Evolutionary conservation across 106 monocot species (phyloP), one percentile per base, ranked within the genome.

Genomic region (Ottelia alismoides): DNA sequence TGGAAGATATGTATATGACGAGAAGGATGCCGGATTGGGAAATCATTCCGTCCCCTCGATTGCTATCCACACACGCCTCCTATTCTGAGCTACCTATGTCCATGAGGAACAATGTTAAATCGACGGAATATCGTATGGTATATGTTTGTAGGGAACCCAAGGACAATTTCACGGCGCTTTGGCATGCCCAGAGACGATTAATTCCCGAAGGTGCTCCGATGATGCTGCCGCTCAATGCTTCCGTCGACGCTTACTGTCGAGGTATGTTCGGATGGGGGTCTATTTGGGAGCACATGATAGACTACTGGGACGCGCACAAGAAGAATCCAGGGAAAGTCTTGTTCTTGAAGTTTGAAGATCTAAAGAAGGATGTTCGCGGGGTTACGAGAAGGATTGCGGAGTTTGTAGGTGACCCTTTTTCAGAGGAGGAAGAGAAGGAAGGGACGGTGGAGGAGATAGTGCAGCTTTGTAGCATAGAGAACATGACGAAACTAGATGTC

Each of bases 341-440:
- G 49, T 49, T 49, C 49, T 49, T 49, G 49, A 49, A 20, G 16
- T 49, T n/a, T 20, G 49, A 49, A 20, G 49, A 49, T 7, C 6
- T 49, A 20, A 10, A 18, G 49, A 4, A 16, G n/a, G 49, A 49
- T 20, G n/a, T 20, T 0, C n/a, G 12, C n/a, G 20, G 16, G 17
- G 9, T 5, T 14, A 4, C 21, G 49, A 49, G 21, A 19, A 49
- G 49, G n/a, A 5, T 49, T 14, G 0, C 49, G 49, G 49, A 49
- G 49, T 49, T 49, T 20, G n/a, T 49, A 0, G 49, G 49, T 14
- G 7, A 20, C 49, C 49, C 49, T 14, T 49, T 49, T 20, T 16
- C 49, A 14, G 16, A 49, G n/a, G 49, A 49, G 17, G 49, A 49
- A 20, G 49, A 49, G 49, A 49, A 49, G 49, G 49, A 20, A 49